phyloP scores from a whole-genome alignment of 768 basidiomycete genomes.

The Podaxis rugospora region DNA sequence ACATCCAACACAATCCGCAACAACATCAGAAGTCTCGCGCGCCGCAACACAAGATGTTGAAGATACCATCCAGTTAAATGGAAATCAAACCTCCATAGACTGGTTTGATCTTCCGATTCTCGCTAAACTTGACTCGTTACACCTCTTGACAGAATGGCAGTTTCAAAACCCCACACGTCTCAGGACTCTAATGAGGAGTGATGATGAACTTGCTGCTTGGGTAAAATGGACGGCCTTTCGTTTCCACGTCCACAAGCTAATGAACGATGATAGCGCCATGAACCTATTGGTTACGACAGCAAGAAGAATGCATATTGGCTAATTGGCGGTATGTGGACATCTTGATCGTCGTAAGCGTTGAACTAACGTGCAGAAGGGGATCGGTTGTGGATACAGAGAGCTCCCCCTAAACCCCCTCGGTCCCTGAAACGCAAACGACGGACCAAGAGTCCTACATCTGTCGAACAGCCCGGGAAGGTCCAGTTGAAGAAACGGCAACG shows the following conservation, averaged over 20 bases:
- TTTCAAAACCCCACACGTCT: constrained; percentile 74
- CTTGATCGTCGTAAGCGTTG: neutral
- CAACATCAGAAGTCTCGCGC: constrained; percentile 3
- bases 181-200: constrained; percentile 69
- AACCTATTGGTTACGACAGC: constrained; percentile 81
- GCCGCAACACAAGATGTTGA: constrained; percentile 10
- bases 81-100: constrained; percentile 40
- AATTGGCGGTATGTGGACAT: constrained; percentile 58
- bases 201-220: constrained; percentile 77
- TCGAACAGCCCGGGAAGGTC: constrained; percentile 11
- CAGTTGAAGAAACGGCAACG: constrained; percentile 21
- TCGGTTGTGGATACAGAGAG: constrained; percentile 85
- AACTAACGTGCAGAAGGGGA: constrained; percentile 44
- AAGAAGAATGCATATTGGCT: constrained; percentile 82
- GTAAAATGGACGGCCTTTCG: constrained; percentile 35
- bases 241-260: constrained; percentile 4
- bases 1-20: neutral
- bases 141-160: constrained; percentile 79
- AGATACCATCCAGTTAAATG: constrained; percentile 5
- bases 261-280: constrained; percentile 54
- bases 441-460: constrained; percentile 10
- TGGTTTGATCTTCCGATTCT: constrained; percentile 73
- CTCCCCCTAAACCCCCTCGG: constrained; percentile 43
- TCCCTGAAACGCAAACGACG: constrained; percentile 38
- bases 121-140: constrained; percentile 69